These are phyloP conservation scores for Papiliotrema nemorosa DNA, from an alignment of 1,284 basidiomycete genomes.

Conservation along the genomic window DNA sequence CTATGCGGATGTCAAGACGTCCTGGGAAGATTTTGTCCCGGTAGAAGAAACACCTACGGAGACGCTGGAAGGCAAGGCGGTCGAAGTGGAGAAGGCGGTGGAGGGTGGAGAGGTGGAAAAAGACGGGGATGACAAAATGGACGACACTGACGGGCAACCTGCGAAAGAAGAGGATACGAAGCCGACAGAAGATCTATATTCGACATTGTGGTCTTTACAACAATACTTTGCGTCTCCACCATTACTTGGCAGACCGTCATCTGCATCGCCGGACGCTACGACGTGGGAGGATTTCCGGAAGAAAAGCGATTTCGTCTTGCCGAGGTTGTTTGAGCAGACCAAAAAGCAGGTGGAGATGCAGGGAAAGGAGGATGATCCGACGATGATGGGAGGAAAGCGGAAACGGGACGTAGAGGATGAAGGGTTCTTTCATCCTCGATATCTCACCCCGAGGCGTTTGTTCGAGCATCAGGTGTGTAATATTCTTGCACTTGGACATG, in stretches of 20 bases:
- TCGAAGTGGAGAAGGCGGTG: conserved; percentile 1
- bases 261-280: background rate
- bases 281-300: conserved; percentile 36
- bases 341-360: conserved; percentile 27
- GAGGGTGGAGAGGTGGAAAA: background rate
- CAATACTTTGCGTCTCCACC: conserved; percentile 45
- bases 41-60: conserved; percentile 4
- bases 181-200: conserved; percentile 36
- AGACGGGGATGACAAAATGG: background rate
- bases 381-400: conserved; percentile 21
- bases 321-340: conserved; percentile 39
- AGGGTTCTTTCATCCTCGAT: conserved; percentile 43
- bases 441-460: conserved; percentile 40
- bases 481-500: background rate
- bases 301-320: conserved; percentile 40
- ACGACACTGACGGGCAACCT: background rate
- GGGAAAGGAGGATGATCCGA: conserved; percentile 24
- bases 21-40: conserved; percentile 43
- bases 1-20: conserved; percentile 35
- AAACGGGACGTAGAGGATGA: conserved; percentile 20
- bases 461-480: conserved; percentile 41
- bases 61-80: conserved; percentile 18
- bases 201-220: conserved; percentile 47
- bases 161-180: background rate
- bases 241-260: conserved; percentile 31